Evolutionary conservation across 805 yeast genomes (phyloP), one percentile per base, ranked within the genome.

Genomic region (Lipomyces sp.): DNA sequence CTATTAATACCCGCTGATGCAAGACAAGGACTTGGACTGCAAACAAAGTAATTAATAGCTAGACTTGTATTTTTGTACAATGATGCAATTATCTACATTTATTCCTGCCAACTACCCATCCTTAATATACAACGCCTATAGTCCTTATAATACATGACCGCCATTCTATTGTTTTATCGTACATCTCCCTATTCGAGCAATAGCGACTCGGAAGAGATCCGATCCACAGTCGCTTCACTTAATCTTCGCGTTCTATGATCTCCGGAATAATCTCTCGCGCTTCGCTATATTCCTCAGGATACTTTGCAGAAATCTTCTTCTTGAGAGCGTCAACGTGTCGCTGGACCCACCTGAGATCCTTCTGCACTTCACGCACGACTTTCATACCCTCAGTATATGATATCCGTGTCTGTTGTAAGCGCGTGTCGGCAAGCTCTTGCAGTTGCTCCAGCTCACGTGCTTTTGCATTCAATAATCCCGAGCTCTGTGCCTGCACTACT

Each of bases 261-360:
- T 68, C 71, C 51, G 71, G 71, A 45, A 66, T 53, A 37, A 59
- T 42, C 53, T 66, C 70, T 18, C 71, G 58, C 5, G 71, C 71
- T 30, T 51, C 33, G 15, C 35, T 55, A 24, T 59, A 68, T 51
- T 66, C 70, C 10, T 50, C 65, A 15, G 65, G 59, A 42, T 68
- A 56, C 55, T 59, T 56, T 15, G 60, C 51, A 8, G 61, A 35
- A 7, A 45, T 60, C 59, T 65, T 68, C 42, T 57, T 60, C 58
- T 68, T 68, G 32, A 68, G 53, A 4, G 50, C 42, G 32, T 68
- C 69, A 15, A 63, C 67, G 35, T 66, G 71, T 42, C 62, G 57
- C 57, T 68, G 71, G 30, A 66, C 71, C 71, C 71, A 68, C 34
- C 53, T 63, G 53, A 68, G 63, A 56, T 68, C 71, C 32, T 63